Evolutionary conservation across 345 rosid genomes (phyloP), one percentile per base, ranked within the genome.

Genomic region (Kandelia obovata): DNA sequence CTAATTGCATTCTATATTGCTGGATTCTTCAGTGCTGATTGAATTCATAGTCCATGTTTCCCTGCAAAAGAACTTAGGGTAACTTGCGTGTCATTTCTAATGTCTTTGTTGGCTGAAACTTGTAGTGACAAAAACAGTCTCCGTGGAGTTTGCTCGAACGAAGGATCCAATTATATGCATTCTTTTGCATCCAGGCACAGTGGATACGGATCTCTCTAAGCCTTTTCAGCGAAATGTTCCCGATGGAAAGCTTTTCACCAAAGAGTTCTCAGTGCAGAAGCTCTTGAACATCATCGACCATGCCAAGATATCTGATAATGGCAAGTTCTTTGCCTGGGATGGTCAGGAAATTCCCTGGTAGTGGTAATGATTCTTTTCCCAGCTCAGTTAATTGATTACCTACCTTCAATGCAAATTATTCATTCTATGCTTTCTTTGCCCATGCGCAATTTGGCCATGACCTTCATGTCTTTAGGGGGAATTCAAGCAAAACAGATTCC

Each of bases 291-390:
- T 94, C 72, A 89, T 91, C 62, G 72, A 87, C 78, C 83, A 67
- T 25, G 73, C 90, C 65, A 94, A 76, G 77, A 84, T 52, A 55
- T 70, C 73, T 17, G 96, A 89, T 58, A 91, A 87, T 64, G 98
- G 97, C 61, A 91, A 89, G 77, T 91, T 94, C 83, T 91, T 91
- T 68, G 96, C 96, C 21, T 91, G 98, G 93, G 97, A 94, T 83
- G 96, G 97, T 62, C 95, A 89, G 75, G 90, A 88, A 81, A 88
- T 91, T 58, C 92, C 95, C 23, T 89, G 98, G 96, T 89, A 73
- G 53, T 3, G 49, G 49, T 43, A 43, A 43, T 11, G 17, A 13
- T 43, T 43, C 49, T 43, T 43, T 43, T 43, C 5, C 17, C 49
- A 43, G 19, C 19, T 43, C 17, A 13, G 49, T 43, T 13, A 11